Evolutionary conservation across 768 basidiomycete genomes (phyloP).

Genomic region (Amanita rubescens): DNA sequence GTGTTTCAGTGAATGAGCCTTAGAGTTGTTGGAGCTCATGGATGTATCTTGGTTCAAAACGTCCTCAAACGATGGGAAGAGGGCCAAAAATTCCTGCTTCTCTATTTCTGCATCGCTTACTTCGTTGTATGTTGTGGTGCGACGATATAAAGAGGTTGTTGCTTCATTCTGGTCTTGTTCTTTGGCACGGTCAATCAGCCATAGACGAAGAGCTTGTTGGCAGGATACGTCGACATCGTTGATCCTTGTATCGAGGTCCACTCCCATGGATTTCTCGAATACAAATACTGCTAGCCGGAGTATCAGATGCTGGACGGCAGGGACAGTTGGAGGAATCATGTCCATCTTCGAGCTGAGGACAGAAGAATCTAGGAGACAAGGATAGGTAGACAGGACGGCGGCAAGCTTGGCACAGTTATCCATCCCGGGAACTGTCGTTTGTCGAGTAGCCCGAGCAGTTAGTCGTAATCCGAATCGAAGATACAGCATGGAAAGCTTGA

Average conservation of each 20-base stretch:
- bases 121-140: conserved; percentile 44
- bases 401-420: conserved; percentile 14
- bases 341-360: conserved; percentile 2
- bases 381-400: conserved; percentile 22
- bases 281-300: conserved; percentile 41
- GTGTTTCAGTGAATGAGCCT: conserved; percentile 14
- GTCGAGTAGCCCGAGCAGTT: conserved; percentile 16
- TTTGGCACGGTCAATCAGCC: conserved; percentile 74
- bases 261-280: conserved; percentile 37
- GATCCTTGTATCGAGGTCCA: conserved; percentile 24
- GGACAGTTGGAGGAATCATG: conserved; percentile 15
- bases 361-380: conserved; percentile 38
- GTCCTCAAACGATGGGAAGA: conserved; percentile 85
- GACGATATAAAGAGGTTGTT: conserved; percentile 72
- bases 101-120: conserved; percentile 69
- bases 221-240: conserved; percentile 43
- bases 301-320: conserved; percentile 36
- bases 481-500: conserved; percentile 59
- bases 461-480: conserved; percentile 70
- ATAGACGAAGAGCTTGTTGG: conserved; percentile 69
- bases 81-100: conserved; percentile 70
- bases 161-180: conserved; percentile 56
- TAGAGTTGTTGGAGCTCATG: conserved; percentile 1
- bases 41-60: conserved; percentile 29
- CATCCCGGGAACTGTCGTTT: conserved; percentile 14